Conservation (phyloP, 495 filamentous ascomycete genomes). For the Parathielavia hyrcaniae region DNA sequence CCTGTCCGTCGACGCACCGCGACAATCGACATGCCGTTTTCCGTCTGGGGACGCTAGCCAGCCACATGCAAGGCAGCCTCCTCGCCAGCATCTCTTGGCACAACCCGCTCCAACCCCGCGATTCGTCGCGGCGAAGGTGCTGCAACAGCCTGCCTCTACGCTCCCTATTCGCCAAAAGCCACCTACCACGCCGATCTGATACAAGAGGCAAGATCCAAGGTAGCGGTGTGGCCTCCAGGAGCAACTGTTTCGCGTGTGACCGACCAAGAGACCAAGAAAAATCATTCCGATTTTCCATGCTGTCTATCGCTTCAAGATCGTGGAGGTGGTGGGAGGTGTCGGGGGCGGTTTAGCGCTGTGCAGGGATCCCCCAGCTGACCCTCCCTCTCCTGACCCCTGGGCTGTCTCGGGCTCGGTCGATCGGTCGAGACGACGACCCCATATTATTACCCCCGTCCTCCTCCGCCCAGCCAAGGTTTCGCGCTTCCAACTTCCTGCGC, state of each 20-base stretch:
- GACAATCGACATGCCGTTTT: slow-evolving; percentile 7
- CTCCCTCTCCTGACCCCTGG: background rate
- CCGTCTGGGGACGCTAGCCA: slow-evolving; percentile 8
- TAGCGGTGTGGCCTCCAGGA: slow-evolving; percentile 11
- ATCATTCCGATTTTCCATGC: background rate
- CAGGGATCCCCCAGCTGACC: slow-evolving; percentile 19
- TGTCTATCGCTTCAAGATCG: background rate
- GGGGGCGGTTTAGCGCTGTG: slow-evolving; percentile 12
- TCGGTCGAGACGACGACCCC: slow-evolving; percentile 5
- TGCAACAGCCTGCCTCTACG: slow-evolving; percentile 4
- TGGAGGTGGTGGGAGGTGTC: background rate
- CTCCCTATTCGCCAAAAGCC: slow-evolving; percentile 14
- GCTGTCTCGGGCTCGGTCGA: background rate
- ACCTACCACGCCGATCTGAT: background rate
- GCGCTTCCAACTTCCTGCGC: background rate
- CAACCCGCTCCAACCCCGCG: slow-evolving; percentile 17
- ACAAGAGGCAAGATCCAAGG: slow-evolving; percentile 1
- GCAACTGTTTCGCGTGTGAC: background rate
- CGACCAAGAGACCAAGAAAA: background rate
- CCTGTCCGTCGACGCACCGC: background rate
- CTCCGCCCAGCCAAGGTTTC: background rate
- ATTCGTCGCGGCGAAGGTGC: slow-evolving; percentile 12
- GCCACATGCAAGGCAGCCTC: slow-evolving; percentile 5
- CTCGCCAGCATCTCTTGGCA: slow-evolving; percentile 16
- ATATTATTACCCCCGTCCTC: slow-evolving; percentile 14